These are phyloP conservation scores for Passalora sequoiae DNA, from an alignment of 2,329 filamentous ascomycete species.

Conservation along the genomic window DNA sequence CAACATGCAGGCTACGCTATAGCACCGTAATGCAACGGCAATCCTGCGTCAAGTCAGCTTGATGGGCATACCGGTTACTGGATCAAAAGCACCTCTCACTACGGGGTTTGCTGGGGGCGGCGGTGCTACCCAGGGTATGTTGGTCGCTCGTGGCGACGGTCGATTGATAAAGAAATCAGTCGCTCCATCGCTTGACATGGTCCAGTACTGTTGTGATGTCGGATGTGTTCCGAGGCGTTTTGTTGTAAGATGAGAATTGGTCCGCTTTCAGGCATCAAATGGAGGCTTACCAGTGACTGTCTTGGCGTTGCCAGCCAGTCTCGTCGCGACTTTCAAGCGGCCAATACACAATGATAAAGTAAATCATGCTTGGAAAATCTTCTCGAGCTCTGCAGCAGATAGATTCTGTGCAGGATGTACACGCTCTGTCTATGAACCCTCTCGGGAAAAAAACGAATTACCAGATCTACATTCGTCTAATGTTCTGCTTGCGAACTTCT, in stretches of 20 bases:
- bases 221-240: too few relatives aligned
- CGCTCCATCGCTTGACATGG: neutral
- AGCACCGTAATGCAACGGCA: constrained; percentile 50
- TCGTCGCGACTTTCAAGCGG: too few relatives aligned
- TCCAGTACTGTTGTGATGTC: too few relatives aligned
- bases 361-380: too few relatives aligned
- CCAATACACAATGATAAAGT: too few relatives aligned
- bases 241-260: too few relatives aligned
- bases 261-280: too few relatives aligned
- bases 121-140: constrained; percentile 34
- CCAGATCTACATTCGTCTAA: constrained; percentile 1
- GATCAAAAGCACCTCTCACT: constrained; percentile 47
- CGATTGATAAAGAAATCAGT: constrained; percentile 10
- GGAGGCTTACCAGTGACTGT: too few relatives aligned
- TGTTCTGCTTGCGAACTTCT: neutral
- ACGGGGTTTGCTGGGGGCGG: constrained; percentile 58
- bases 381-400: neutral
- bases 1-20: neutral
- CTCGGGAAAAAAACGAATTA: neutral
- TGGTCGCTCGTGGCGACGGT: constrained; percentile 16
- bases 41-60: constrained; percentile 9
- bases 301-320: too few relatives aligned
- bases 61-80: neutral
- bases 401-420: neutral
- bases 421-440: neutral